phyloP scores from a whole-genome alignment of 257 asterid genomes.

The Solanum okadae region DNA sequence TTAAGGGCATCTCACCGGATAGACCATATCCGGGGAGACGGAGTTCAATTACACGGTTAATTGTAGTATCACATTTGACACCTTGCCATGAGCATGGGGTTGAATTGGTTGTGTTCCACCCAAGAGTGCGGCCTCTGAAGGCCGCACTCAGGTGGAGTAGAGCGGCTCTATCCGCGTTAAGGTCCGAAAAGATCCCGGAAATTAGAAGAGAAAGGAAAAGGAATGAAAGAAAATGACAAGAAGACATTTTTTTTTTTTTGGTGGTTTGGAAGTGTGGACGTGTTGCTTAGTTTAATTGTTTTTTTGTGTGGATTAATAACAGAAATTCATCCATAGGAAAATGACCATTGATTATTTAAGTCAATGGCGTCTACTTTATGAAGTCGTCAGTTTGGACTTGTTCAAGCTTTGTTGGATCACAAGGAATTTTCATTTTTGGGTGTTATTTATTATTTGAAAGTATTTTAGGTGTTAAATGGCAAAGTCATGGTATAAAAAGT shows the following conservation, averaged over 20 bases:
- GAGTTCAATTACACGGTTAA: slow-evolving; percentile 29
- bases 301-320: neutral
- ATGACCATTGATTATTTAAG: neutral
- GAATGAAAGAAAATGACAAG: neutral
- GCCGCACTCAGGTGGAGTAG: slow-evolving; percentile 32
- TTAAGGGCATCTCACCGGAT: slow-evolving; percentile 27
- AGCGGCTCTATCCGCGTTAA: slow-evolving; percentile 36
- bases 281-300: neutral
- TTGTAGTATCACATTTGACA: slow-evolving; percentile 16
- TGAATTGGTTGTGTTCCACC: slow-evolving; percentile 28
- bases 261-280: neutral
- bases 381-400: neutral
- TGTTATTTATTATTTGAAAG: neutral
- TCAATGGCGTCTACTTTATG: neutral
- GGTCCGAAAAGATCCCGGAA: slow-evolving; percentile 14
- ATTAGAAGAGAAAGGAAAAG: slow-evolving; percentile 6
- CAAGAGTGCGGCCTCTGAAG: slow-evolving; percentile 39
- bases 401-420: neutral
- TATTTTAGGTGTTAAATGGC: neutral
- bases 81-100: slow-evolving; percentile 55
- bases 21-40: slow-evolving; percentile 51
- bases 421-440: neutral
- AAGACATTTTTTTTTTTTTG: neutral
- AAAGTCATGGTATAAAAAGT: neutral
- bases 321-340: neutral